A percentile compares a stretch with the other conserved stretches of the same genome.
Conservation (phyloP, 371 early-diverging fungal genomes). For the Mycotypha africana region DNA sequence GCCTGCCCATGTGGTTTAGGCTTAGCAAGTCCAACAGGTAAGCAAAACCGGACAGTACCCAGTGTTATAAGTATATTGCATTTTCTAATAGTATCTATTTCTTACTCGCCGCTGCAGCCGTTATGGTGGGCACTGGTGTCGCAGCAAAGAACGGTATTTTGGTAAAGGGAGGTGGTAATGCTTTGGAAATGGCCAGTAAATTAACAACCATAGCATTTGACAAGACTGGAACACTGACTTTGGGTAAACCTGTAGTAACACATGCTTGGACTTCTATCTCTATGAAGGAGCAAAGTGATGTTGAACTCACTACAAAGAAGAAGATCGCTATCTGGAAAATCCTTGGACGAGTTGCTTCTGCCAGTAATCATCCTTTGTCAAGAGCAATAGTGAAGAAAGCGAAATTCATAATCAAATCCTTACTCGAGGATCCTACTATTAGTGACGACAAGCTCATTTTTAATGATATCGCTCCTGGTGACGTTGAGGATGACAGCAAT, state of each 20-base stretch:
- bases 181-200: conserved; percentile 72
- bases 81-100: too few species aligned
- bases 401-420: conserved; percentile 8
- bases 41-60: too few species aligned
- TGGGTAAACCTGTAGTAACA: conserved; percentile 55
- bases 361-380: conserved; percentile 41
- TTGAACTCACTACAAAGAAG: conserved; percentile 4
- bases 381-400: conserved; percentile 38
- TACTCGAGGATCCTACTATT: conserved; percentile 2
- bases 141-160: conserved; percentile 68
- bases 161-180: conserved; percentile 46
- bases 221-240: conserved; percentile 81
- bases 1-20: conserved; percentile 74
- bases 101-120: conserved; percentile 37
- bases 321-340: conserved; percentile 31
- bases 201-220: conserved; percentile 92
- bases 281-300: background rate
- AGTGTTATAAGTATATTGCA: too few species aligned
- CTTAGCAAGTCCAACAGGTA: conserved; percentile 73
- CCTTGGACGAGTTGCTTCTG: conserved; percentile 38
- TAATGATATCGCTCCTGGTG: background rate
- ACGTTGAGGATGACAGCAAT: conserved; percentile 4
- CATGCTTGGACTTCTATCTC: conserved; percentile 25
- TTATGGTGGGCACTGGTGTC: conserved; percentile 88
- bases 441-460: conserved; percentile 3